Base-by-base conservation (phyloP, 129 eudicot species). In the Flaveria ramosissima region DNA sequence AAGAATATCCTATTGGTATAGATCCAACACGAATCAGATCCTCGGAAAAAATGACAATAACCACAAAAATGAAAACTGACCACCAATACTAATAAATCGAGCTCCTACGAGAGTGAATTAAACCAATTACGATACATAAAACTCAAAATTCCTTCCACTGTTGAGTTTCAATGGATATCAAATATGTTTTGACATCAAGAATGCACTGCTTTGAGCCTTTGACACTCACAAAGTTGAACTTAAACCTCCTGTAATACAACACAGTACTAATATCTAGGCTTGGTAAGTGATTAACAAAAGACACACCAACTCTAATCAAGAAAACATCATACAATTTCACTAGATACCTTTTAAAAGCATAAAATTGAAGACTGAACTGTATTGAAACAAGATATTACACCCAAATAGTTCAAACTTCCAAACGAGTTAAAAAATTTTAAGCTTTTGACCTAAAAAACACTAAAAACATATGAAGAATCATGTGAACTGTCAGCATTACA, bases 351-450 rank as follows among this genome's bases (percentile, higher is more conserved):
- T 23, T 13, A 30, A 9, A 46, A 46, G 57, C 21, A 69, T 21
- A 41, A 20, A 69, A 21, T 13, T 45, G 59, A 47, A 57, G 43
- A 6, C 27, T 62, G 10, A 11, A 26, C 32, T 62, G 19, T 5
- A 69, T 48, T 7, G 61, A 48, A 70, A 26, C 61, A 7, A 23
- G 59, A 21, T 46, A 21, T 68, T 19, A 68, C 63, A 36, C 15
- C 68, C 10, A 56, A 36, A 39, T 21, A 73, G 41, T 73, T 73
- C 68, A 56, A 74, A 13, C 60, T 46, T 45, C 57, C 57, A 57
- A 20, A 41, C 14, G 1, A 41, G 42, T 59, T 57, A 73, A 5
- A 50, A 26, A 13, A 55, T 13, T 7, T 7, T 14, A 19, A 68
- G 10, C 21, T 11, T 51, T 66, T 43, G 24, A 76, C 39, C 14